Evolutionary conservation across 345 rosid genomes (phyloP).

Genomic region (Trapa bicornis): DNA sequence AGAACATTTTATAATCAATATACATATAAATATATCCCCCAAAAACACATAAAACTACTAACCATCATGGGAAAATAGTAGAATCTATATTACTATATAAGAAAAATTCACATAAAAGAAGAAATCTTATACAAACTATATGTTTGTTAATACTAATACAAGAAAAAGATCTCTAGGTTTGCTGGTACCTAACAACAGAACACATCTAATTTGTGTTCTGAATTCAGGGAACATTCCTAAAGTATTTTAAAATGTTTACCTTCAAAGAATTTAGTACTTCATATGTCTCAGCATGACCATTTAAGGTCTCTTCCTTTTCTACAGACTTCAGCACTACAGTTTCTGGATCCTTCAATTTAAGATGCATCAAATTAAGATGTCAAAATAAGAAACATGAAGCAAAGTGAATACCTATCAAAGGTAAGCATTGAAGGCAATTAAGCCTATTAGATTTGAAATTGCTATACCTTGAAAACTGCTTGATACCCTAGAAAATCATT

Average conservation of each 20-base stretch:
- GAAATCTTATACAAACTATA: too few species aligned
- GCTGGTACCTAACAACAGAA: not conserved
- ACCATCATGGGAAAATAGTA: not conserved
- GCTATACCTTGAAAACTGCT: conserved; percentile 68
- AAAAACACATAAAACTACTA: not conserved
- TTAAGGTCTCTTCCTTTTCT: conserved; percentile 25
- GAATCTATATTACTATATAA: not conserved
- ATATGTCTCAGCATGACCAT: conserved; percentile 36
- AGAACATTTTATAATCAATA: not conserved
- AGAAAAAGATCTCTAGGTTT: not conserved
- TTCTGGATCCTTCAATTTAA: conserved; percentile 49
- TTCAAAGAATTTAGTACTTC: conserved; percentile 44
- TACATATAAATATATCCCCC: not conserved
- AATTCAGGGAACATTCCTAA: not conserved
- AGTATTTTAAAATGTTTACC: conserved; percentile 22
- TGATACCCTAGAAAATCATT: conserved; percentile 69
- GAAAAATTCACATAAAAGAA: not conserved
- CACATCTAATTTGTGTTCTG: not conserved
- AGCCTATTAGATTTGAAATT: not conserved
- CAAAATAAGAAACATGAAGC: not conserved
- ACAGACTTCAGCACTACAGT: conserved; percentile 37
- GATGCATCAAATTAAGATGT: not conserved
- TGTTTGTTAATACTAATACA: too few species aligned
- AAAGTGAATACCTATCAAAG: not conserved
- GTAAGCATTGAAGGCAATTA: not conserved